Percentiles rank a stretch among this genome's conserved stretches.
Conservation (phyloP, 2,329 filamentous ascomycete species). For the Chaetomiaceae sp. region DNA sequence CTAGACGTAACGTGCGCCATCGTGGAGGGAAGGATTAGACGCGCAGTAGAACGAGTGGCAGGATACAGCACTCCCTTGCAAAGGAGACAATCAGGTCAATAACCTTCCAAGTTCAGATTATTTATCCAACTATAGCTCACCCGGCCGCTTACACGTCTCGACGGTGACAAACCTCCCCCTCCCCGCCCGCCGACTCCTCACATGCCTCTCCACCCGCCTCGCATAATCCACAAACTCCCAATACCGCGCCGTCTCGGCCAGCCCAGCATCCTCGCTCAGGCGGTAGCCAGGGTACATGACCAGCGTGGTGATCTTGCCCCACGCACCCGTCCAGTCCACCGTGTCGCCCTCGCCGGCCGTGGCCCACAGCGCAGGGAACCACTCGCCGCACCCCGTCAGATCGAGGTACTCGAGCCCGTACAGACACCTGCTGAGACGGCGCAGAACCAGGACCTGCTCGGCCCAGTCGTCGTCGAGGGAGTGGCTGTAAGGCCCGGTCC, state of each 20-base stretch:
- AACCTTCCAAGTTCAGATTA: no score
- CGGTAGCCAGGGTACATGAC: constrained; percentile 44
- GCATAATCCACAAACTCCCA: constrained; percentile 36
- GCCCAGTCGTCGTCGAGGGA: constrained; percentile 55
- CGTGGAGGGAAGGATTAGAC: no score
- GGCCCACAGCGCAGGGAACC: constrained; percentile 47
- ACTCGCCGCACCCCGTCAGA: constrained; percentile 54
- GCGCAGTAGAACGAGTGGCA: no score
- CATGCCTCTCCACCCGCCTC: constrained; percentile 43
- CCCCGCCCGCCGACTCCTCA: constrained; percentile 43
- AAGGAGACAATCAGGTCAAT: no score
- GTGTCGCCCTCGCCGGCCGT: constrained; percentile 32
- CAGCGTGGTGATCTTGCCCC: constrained; percentile 49
- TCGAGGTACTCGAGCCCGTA: constrained; percentile 59
- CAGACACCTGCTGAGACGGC: constrained; percentile 48
- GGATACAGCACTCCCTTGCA: no score
- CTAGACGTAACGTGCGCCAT: no score
- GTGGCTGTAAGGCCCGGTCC: constrained; percentile 55
- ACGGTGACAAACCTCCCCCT: constrained; percentile 47
- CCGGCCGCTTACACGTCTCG: constrained; percentile 14
- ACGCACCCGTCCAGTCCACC: constrained; percentile 51
- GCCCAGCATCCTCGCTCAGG: constrained; percentile 24
- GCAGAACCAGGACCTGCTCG: constrained; percentile 53
- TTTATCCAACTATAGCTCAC: neutral
- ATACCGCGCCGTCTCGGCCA: constrained; percentile 19